phyloP scores from a whole-genome alignment of 2,329 filamentous ascomycete species.

The Rutstroemia sp. region DNA sequence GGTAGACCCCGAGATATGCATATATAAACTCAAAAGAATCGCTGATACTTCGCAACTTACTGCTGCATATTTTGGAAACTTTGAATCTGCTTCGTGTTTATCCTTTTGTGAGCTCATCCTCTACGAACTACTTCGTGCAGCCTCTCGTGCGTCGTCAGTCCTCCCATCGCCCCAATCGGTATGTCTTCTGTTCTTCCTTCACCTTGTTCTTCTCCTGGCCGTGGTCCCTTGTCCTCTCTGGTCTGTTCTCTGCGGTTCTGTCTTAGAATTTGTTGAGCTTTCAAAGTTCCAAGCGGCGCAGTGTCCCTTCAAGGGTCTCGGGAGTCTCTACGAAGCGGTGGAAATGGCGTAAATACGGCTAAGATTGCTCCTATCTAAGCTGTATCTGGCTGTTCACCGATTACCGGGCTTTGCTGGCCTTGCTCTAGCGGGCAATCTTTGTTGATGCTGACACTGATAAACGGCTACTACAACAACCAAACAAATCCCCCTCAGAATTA shows the following conservation, averaged over 20 bases:
- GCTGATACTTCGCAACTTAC: no score
- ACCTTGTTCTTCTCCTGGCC: background rate
- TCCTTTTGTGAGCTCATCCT: no score
- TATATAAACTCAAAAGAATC: no score
- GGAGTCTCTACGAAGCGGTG: background rate
- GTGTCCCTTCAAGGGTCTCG: background rate
- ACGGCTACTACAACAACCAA: background rate
- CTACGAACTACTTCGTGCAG: no score
- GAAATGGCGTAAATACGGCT: background rate
- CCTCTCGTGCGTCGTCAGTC: no score
- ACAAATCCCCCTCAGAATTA: background rate
- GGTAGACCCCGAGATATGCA: no score
- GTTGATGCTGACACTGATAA: background rate
- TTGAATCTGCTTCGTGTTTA: background rate
- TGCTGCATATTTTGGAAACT: background rate
- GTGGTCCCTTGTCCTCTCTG: no score
- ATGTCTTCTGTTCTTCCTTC: background rate
- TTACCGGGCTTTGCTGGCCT: conserved; percentile 2
- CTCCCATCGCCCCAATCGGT: no score
- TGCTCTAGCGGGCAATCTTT: background rate
- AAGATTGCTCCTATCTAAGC: background rate
- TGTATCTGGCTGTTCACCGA: background rate
- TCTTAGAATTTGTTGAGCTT: background rate
- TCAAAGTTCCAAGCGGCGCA: background rate
- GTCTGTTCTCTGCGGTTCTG: background rate